These are phyloP conservation scores for Euphorbia celastroides DNA, from an alignment of 441 rosid species.

Conservation along the genomic window DNA sequence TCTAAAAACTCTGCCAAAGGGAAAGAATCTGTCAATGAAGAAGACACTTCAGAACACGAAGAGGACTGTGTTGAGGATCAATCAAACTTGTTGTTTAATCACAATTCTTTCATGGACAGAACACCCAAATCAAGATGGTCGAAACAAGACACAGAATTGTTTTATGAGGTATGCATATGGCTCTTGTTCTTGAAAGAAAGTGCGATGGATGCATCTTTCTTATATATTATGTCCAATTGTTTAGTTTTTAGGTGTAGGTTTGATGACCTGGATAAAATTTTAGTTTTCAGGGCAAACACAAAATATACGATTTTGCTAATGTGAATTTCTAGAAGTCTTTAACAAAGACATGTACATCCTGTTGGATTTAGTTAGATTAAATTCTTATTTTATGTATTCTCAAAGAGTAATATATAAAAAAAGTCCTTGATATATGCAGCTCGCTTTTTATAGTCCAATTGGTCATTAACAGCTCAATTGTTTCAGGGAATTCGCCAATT, in stretches of 20 bases:
- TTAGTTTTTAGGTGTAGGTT: not conserved
- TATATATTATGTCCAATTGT: not conserved
- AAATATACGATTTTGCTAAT: not conserved
- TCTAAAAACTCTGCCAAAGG: slow-evolving; percentile 28
- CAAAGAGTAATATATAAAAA: not conserved
- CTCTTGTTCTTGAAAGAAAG: not conserved
- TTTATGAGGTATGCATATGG: slow-evolving; percentile 52
- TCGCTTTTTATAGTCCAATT: not conserved
- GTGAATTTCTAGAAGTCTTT: no score
- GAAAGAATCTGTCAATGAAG: slow-evolving; percentile 39
- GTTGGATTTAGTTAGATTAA: not conserved
- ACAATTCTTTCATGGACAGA: slow-evolving; percentile 70
- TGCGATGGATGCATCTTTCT: not conserved
- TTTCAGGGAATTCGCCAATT: slow-evolving; percentile 71
- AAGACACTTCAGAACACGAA: slow-evolving; percentile 33
- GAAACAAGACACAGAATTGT: slow-evolving; percentile 75
- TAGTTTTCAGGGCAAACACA: not conserved
- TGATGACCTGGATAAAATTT: not conserved
- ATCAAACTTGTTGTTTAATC: slow-evolving; percentile 43
- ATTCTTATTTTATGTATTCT: no score
- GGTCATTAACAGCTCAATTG: not conserved
- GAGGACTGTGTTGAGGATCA: slow-evolving; percentile 23
- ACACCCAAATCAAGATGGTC: slow-evolving; percentile 71
- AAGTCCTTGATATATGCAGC: not conserved
- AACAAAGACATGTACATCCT: no score